Evolutionary conservation across 192 early-diverging fungal species (phyloP).

Genomic region (Backusella morwellensis): DNA sequence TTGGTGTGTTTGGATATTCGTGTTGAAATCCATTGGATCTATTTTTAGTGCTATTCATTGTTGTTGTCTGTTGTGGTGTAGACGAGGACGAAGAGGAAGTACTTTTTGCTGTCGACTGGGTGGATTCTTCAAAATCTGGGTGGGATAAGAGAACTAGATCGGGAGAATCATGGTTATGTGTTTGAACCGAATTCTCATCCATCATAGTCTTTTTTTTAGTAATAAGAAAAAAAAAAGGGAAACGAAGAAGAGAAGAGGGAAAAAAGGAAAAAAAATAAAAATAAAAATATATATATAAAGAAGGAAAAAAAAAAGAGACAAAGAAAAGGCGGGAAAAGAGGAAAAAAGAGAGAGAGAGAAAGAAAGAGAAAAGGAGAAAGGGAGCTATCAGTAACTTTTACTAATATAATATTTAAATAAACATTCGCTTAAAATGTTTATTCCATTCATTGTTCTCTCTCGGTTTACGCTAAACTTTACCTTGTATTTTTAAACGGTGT

Average conservation of each 20-base stretch:
- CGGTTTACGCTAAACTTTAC: not conserved
- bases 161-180: constrained; percentile 1
- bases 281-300: too few species aligned
- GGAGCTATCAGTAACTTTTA: not conserved
- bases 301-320: not conserved
- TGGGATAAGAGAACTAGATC: not conserved
- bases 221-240: not conserved
- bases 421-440: not conserved
- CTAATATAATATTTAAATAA: not conserved
- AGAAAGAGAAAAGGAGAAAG: constrained; percentile 2
- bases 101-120: not conserved
- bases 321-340: not conserved
- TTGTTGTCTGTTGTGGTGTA: not conserved
- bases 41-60: not conserved
- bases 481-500: not conserved
- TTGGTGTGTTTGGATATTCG: constrained; percentile 3
- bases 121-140: not conserved
- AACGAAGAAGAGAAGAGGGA: not conserved
- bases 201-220: not conserved
- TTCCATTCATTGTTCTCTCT: not conserved
- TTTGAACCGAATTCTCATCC: constrained; percentile 11
- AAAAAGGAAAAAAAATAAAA: not conserved
- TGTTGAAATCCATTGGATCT: not conserved
- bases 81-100: not conserved
- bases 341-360: not conserved